Evolutionary conservation across 2,329 filamentous ascomycete genomes (phyloP), one percentile per base, ranked within the genome.

Genomic region (Penicillium sp.): DNA sequence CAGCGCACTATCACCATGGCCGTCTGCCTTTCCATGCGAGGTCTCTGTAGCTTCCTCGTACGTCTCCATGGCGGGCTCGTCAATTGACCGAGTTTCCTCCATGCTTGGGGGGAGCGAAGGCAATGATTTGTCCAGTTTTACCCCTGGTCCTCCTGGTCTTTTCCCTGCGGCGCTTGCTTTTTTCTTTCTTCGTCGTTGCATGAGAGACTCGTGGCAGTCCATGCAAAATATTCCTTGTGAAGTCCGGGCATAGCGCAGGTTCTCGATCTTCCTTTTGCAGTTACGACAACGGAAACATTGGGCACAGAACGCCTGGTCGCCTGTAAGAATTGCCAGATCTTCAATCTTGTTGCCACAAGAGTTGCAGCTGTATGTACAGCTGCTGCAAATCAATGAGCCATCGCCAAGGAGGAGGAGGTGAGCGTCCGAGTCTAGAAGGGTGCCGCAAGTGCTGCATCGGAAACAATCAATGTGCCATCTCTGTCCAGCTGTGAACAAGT

Each of bases 401-500:
- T 99, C 95, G 75, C 95, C 95, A 63, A 99, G 90, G 27, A 99
- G 89, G 53, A 99, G 88, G 51, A 99, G 88, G 78, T 98, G 98
- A 69, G 95, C 95, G 74, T 99, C 94, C 62, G 95, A 98, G 80
- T 99, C 95, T 79, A 99, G 92, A 58, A 97, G 87, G 60, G 93
- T 97, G 72, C 88, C 87, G 82, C 94, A 99, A 56, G 91, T 96
- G 77, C 96, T 95, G 84, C 94, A 98, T 74, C 93, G 90, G 80
- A 99, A 99, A 82, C 95, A 99, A 80, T 97, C 91, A 72, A 99
- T 91, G 83, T 99, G 95, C 95, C 94, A 98, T 84, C 94, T 87
- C 77, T 96, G 95, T 64, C 93, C 93, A 75, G 94, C 93, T 96
- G 69, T 35, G 57, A 60, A 66, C 70, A 60, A 73, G 75, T 65